Base-by-base conservation (phyloP, 1,139 yeast species). In the Lodderomyces elongisporus region DNA sequence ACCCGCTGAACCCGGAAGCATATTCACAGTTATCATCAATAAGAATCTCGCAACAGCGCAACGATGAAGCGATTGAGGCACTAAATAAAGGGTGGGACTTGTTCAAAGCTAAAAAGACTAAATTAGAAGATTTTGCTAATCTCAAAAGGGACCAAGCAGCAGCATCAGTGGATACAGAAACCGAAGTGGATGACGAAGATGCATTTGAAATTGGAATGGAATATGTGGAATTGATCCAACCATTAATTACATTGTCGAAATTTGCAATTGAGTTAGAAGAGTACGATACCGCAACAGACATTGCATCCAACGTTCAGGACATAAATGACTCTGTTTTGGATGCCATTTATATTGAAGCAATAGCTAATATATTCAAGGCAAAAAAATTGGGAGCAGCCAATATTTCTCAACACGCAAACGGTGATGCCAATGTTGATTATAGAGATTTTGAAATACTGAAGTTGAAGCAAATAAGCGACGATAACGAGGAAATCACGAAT, bases 21-120 rank as follows among this genome's bases (percentile, higher is more conserved):
- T 84, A 85, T 76, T 75, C 89, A 2, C 66, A 85, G 25, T 64
- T 89, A 41, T 89, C 96, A 3, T 87, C 95, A 22, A 85, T 93
- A 42, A 73, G 95, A 41, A 87, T 91, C 33, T 85, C 96, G 4
- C 98, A 93, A 57, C 91, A 82, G 52, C 66, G 79, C 33, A 67
- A 66, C 26, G 70, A 70, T 0, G 96, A 88, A 13, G 97, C 97
- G 4, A 59, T 62, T 36, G 67, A 70, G 22, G 91, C 95, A 0
- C 64, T 89, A 33, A 38, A 46, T n/a, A 73, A 73, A 46, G 70
- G 95, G 1, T 87, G 96, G 96, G 69, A 68, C 17, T 64, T 83
- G 34, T 85, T 80, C 50, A 67, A 67, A 32, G 47, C 42, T 10
- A 76, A 66, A 45, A 79, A 79, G 47, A 54, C 62, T n/a, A 42